A percentile compares a stretch with the other conserved stretches of the same genome.
Evolutionary conservation across 805 yeast genomes (phyloP).

Genomic region (Lipomyces yamadae): DNA sequence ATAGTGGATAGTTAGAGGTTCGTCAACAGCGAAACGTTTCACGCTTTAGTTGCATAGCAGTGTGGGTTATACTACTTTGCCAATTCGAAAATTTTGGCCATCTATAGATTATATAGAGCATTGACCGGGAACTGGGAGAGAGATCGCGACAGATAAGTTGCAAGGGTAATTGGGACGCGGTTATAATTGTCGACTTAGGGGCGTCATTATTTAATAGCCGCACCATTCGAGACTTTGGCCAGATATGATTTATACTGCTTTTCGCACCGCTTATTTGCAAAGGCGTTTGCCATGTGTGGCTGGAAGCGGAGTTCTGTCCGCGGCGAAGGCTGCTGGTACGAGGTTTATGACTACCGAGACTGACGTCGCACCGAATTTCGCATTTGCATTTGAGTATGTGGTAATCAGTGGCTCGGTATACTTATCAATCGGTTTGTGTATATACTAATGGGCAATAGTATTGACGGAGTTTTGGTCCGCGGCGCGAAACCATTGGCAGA

Average conservation of each 20-base stretch:
- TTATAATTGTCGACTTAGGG: neutral
- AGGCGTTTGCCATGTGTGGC: neutral
- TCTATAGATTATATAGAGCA: neutral
- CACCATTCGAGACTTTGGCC: neutral
- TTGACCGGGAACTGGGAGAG: neutral
- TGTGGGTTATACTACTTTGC: neutral
- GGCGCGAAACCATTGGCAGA: conserved; percentile 69
- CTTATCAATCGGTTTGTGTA: neutral
- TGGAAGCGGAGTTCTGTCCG: neutral
- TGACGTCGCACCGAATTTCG: conserved; percentile 23
- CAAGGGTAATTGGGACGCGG: neutral
- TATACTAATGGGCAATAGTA: conserved; percentile 43
- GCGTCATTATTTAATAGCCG: neutral
- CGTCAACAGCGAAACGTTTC: neutral
- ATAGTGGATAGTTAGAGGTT: neutral
- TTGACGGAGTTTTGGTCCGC: conserved; percentile 86
- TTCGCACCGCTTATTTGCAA: neutral
- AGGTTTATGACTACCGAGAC: conserved; percentile 1
- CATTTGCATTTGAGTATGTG: conserved; percentile 34
- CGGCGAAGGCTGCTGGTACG: neutral
- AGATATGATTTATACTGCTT: neutral
- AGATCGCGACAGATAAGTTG: neutral
- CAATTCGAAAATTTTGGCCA: neutral
- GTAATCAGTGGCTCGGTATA: neutral
- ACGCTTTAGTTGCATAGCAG: neutral